Base-by-base conservation (phyloP, 2,329 filamentous ascomycete genomes). In the Paraphoma sp. region DNA sequence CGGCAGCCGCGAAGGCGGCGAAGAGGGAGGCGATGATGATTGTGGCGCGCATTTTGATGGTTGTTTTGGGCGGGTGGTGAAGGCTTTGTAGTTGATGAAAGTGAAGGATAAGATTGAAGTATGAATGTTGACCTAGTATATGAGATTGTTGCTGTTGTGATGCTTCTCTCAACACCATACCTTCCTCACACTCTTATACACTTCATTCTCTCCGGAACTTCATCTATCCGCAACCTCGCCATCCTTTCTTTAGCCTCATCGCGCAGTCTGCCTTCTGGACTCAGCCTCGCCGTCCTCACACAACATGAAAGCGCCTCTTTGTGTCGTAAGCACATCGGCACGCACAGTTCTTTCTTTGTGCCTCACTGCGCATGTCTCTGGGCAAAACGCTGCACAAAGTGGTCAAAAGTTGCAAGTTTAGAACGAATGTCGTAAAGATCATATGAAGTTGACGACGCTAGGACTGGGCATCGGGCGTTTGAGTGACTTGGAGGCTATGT, bases 1-100 rank as follows among this genome's bases (percentile, higher is more conserved):
- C 51, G 7, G 62, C 54, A 10, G 57, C 50, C 1, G 49, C 59
- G 23, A 60, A 36, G 48, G 30, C 53, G 14, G 59, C 48, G 18
- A 63, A 52, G 55, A 66, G 46, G 14, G 63, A 48, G 16, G 59
- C 38, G 51, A 64, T 40, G 47, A 66, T 50, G 47, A 56, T 2
- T 9, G 59, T 56, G 29, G 53, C 9, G 43, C 62, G 54, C 63
- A 65, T 65, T 42, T 40, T 63, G 45, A 29, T 5, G 40, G 16
- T n/a, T 42, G 40, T 11, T 42, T 16, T 11, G 40, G 17, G 12
- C 2, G 29, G 36, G n/a, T 31, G 18, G 23, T 31, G 33, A 28
- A 23, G 23, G 5, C 2, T 5, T 23, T 23, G 23, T 23, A 23
- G 23, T 23, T 23, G 23, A 28, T 41, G 17, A n/a, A 36, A 10